Conservation (phyloP, 371 early-diverging fungal species). For the Nematocida displodere region DNA sequence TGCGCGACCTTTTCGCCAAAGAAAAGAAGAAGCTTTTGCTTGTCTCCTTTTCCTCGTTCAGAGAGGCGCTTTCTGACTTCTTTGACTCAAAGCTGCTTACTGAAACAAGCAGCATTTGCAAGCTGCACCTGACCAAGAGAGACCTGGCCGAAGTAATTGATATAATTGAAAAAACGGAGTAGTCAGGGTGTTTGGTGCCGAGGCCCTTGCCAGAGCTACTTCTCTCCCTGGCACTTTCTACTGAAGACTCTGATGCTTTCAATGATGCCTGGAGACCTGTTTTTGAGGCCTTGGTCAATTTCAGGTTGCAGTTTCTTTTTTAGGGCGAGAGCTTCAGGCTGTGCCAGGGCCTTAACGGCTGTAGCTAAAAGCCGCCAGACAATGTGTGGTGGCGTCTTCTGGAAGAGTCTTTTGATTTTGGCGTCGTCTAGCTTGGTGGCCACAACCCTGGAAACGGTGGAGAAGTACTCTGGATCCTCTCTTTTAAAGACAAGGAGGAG, state of each 20-base stretch:
- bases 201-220: not conserved
- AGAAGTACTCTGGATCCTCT: not conserved
- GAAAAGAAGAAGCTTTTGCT: constrained; percentile 43
- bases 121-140: constrained; percentile 35
- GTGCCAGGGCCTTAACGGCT: not conserved
- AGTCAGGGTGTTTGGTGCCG: not conserved
- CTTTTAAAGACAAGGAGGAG: constrained; percentile 2
- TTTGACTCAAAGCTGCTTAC: constrained; percentile 31
- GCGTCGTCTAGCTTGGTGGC: not conserved
- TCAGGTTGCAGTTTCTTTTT: constrained; percentile 19
- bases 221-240: constrained; percentile 21
- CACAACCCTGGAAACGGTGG: not conserved
- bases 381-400: not conserved
- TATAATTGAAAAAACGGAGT: constrained; percentile 7
- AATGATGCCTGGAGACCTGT: not conserved
- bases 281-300: constrained; percentile 28
- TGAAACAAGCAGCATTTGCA: constrained; percentile 23
- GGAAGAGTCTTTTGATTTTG: constrained; percentile 6
- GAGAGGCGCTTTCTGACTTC: constrained; percentile 38
- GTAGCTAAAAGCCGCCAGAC: constrained; percentile 26
- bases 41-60: constrained; percentile 27
- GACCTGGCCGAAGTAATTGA: constrained; percentile 33
- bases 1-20: constrained; percentile 41
- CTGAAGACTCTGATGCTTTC: constrained; percentile 17
- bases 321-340: not conserved